Percentiles rank a stretch among this genome's conserved stretches.
Conservation (phyloP, 1,284 basidiomycete genomes). For the Apiotrichum montevideense region DNA sequence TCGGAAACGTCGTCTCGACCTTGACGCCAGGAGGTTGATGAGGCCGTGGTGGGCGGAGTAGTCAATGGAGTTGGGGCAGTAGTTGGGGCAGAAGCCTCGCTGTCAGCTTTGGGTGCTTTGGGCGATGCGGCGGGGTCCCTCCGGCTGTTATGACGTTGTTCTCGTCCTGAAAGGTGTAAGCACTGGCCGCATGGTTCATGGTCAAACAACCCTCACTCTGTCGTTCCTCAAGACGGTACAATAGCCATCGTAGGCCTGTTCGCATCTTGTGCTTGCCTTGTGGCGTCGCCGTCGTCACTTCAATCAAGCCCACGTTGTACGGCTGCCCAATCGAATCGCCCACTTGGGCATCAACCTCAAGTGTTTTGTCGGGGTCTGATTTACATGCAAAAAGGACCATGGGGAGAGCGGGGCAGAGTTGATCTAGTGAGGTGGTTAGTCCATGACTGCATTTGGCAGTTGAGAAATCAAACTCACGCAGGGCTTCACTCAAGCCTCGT, state of each 20-base stretch:
- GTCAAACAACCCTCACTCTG: slow-evolving; percentile 26
- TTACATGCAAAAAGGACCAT: slow-evolving; percentile 45
- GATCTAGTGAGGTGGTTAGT: slow-evolving; percentile 9
- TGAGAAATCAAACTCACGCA: slow-evolving; percentile 29
- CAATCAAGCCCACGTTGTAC: slow-evolving; percentile 45
- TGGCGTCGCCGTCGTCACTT: slow-evolving; percentile 33
- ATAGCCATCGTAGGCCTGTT: slow-evolving; percentile 42
- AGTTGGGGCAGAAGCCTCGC: neutral
- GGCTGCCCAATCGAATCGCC: slow-evolving; percentile 44
- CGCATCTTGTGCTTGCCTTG: slow-evolving; percentile 46
- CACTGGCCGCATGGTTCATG: neutral
- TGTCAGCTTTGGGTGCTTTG: neutral
- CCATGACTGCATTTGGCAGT: neutral
- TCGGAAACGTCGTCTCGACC: slow-evolving; percentile 19
- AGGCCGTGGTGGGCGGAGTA: neutral
- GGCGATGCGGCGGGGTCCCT: neutral
- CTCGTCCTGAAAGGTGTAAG: neutral
- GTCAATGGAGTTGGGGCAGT: neutral
- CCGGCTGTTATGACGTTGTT: neutral
- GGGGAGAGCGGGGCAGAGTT: slow-evolving; percentile 24
- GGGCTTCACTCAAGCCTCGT: slow-evolving; percentile 26
- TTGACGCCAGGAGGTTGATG: neutral
- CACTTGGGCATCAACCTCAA: slow-evolving; percentile 34
- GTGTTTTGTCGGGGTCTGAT: slow-evolving; percentile 34
- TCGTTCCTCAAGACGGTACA: slow-evolving; percentile 39